Base-by-base conservation (phyloP, 2,329 filamentous ascomycete genomes). In the Colletotrichum endophyticum region DNA sequence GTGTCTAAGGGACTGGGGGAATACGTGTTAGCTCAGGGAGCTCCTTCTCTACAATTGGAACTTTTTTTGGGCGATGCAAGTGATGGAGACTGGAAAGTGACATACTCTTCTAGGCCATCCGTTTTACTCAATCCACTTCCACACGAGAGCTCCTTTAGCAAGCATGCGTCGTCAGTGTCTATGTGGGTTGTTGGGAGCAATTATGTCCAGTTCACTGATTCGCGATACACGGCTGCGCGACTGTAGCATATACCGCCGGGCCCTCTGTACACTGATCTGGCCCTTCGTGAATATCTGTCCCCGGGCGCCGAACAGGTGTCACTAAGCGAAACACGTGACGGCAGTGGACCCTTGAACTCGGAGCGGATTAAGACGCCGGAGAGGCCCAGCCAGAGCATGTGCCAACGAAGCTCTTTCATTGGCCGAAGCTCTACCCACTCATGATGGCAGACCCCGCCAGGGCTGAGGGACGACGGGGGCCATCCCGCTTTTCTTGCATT, bases 271-370 rank as follows among this genome's bases (percentile, higher is more conserved):
- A 70, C 67, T 70, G 67, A 69, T 71, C 81, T 79, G 83, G 81
- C 80, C 74, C 79, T 83, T 81, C 82, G 78, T 80, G 81, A 82
- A 83, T 79, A 84, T 85, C 83, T 85, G 84, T 84, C 74, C 84
- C 83, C 83, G 80, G 66, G 79, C 67, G 80, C 83, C 80, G 84
- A 84, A 85, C 83, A 85, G 83, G 84, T 85, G 84, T 84, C 84
- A 86, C 83, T 84, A 84, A 85, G 80, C 79, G 79, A 82, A 73
- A 39, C 84, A 86, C 84, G 84, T 85, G 84, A 82, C 72, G 19
- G 2, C 32, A 12, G 16, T 67, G 71, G 76, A 70, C 70, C 72
- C 64, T 49, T 61, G 64, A 56, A 19, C 39, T 57, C 73, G 76
- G 74, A 72, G 44, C 76, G 76, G 76, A 78, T 78, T 78, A 78